These are phyloP conservation scores for Wickerhamomyces chaumierensis DNA, from an alignment of 805 yeast genomes.

Conservation along the genomic window DNA sequence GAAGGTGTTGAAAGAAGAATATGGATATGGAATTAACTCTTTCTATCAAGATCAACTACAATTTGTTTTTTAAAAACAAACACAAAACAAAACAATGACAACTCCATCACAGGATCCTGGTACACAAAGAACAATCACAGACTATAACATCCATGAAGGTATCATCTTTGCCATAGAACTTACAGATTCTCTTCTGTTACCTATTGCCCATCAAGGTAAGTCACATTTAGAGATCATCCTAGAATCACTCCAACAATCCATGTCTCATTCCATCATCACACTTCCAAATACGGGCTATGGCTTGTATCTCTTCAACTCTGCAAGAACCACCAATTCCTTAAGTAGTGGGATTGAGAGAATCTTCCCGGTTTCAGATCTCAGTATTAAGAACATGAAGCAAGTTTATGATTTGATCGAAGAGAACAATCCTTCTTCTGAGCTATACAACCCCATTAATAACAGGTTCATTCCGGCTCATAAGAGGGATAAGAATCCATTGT, in stretches of 20 bases:
- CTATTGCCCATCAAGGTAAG: conserved; percentile 24
- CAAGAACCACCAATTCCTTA: conserved; percentile 21
- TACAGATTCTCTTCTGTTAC: conserved; percentile 31
- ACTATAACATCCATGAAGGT: conserved; percentile 46
- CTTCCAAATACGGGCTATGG: conserved; percentile 69
- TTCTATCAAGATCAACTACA: too few relatives aligned
- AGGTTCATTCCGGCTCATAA: conserved; percentile 19
- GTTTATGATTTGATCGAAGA: conserved; percentile 42
- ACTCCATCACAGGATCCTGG: too few relatives aligned
- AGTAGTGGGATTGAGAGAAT: conserved; percentile 37
- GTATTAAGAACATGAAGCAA: conserved; percentile 43
- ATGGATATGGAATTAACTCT: too few relatives aligned
- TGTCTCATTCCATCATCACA: conserved; percentile 54
- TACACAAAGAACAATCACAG: not conserved
- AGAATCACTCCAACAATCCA: conserved; percentile 44
- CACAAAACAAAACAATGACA: too few relatives aligned
- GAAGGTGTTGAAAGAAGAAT: too few relatives aligned
- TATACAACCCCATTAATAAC: conserved; percentile 17
- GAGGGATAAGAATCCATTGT: conserved; percentile 21
- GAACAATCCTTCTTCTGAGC: conserved; percentile 13
- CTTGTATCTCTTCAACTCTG: conserved; percentile 47
- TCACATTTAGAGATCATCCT: conserved; percentile 43
- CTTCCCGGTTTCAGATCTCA: conserved; percentile 43
- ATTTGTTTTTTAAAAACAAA: too few relatives aligned
- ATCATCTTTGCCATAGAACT: conserved; percentile 53